Base-by-base conservation (phyloP, 2,329 filamentous ascomycete genomes). In the Apiospora hydei region DNA sequence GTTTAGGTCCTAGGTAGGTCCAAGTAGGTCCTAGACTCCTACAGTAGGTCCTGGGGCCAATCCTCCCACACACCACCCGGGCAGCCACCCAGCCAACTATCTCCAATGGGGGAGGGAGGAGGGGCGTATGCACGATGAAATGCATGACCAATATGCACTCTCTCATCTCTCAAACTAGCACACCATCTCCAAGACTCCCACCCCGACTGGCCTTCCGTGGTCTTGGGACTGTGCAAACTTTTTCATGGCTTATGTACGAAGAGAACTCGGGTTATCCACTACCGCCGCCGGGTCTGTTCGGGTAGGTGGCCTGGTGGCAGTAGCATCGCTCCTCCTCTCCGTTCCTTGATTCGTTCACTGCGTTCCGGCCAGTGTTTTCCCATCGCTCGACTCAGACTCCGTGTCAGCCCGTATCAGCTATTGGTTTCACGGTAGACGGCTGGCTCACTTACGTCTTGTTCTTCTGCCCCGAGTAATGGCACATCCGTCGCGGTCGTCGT, bases 181-280 rank as follows among this genome's bases (percentile, higher is more conserved):
- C 53, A 61, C 53, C 53, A 61, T 26, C 26, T 61, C 34, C n/a
- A 26, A 61, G 16, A 7, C 16, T 30, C 16, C 53, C 16, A 30
- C 18, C 30, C 53, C 53, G 53, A 61, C 53, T 61, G 53, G 53
- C 26, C 10, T 61, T 11, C 30, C 53, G 30, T 61, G 53, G 53
- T 61, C 53, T 61, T 61, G 53, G 53, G 30, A 61, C 53, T 61
- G 53, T 61, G 53, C 53, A 61, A 61, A 61, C 30, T 61, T 61
- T 61, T 61, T 61, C 53, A 34, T 61, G 53, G 53, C 53, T 61
- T 61, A 61, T 61, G 30, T 21, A 61, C 26, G 49, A 53, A 53
- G 49, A 53, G 49, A 53, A 53, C n/a, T 53, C 49, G 49, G 49
- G n/a, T 6, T 26, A 53, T 53, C 21, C 10, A 24, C n/a, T n/a